Evolutionary conservation across 2,329 filamentous ascomycete species (phyloP).

Genomic region (Venturia effusa): DNA sequence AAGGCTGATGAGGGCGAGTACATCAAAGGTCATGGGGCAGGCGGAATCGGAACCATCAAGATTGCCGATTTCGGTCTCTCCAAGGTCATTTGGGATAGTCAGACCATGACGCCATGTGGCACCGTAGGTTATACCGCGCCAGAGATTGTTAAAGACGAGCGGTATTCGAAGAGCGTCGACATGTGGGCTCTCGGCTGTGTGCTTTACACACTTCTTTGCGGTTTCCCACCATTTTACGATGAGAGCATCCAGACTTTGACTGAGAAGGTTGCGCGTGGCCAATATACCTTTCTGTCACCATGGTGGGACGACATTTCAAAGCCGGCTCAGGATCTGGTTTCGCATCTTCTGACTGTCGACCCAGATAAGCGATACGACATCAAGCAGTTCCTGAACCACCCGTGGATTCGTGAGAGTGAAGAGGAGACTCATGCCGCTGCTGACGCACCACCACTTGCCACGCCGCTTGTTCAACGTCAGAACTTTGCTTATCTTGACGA

Average conservation of each 20-base stretch:
- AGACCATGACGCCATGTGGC: constrained; percentile 98
- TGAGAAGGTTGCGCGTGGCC: constrained; percentile 91
- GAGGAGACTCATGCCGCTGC: constrained; percentile 56
- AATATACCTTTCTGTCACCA: constrained; percentile 94
- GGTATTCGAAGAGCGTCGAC: constrained; percentile 96
- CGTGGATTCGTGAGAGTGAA: constrained; percentile 71
- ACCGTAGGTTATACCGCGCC: constrained; percentile 97
- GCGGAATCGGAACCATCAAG: constrained; percentile 91
- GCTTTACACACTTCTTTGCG: constrained; percentile 89
- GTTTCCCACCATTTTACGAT: constrained; percentile 97
- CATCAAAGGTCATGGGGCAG: constrained; percentile 65
- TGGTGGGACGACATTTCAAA: constrained; percentile 99
- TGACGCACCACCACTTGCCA: constrained; percentile 63
- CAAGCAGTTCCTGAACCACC: constrained; percentile 82
- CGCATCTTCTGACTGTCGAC: constrained; percentile 86
- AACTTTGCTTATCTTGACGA: constrained; percentile 39
- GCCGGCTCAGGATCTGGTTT: constrained; percentile 85
- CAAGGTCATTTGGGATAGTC: constrained; percentile 95
- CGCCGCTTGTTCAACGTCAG: constrained; percentile 43
- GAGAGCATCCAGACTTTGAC: constrained; percentile 95
- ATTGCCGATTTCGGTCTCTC: constrained; percentile 96
- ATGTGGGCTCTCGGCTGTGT: constrained; percentile 99
- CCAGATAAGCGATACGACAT: constrained; percentile 94
- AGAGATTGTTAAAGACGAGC: constrained; percentile 97
- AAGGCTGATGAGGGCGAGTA: constrained; percentile 97